phyloP scores from a whole-genome alignment of 305 asterid species.

The Fraxinus baroniana region DNA sequence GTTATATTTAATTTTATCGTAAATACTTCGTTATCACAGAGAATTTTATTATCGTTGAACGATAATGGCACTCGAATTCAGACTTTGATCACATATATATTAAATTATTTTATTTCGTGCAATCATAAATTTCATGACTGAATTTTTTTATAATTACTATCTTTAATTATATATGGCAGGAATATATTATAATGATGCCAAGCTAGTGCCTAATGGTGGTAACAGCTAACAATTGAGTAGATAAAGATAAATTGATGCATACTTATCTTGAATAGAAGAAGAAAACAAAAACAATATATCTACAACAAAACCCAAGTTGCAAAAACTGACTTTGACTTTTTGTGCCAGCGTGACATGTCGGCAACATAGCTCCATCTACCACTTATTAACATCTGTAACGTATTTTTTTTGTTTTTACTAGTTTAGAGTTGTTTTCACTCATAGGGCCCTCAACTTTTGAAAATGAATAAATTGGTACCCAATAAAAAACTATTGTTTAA shows the following conservation, averaged over 20 bases:
- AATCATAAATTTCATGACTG: too few species aligned
- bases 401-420: background rate
- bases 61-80: background rate
- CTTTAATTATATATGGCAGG: background rate
- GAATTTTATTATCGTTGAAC: too few species aligned
- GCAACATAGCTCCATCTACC: slow-evolving; percentile 23
- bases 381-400: background rate
- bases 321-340: slow-evolving; percentile 30
- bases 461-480: background rate
- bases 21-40: background rate
- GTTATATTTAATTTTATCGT: background rate
- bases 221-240: background rate
- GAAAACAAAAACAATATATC: slow-evolving; percentile 23
- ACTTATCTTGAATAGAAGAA: slow-evolving; percentile 34
- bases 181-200: background rate
- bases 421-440: background rate
- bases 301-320: slow-evolving; percentile 29
- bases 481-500: background rate
- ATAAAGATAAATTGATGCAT: slow-evolving; percentile 10
- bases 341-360: slow-evolving; percentile 40
- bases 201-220: slow-evolving; percentile 5
- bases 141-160: background rate
- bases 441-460: background rate
- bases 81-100: too few species aligned
- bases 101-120: too few species aligned